Evolutionary conservation across 1,284 basidiomycete genomes (phyloP).

Genomic region (Farysia itapuensis): DNA sequence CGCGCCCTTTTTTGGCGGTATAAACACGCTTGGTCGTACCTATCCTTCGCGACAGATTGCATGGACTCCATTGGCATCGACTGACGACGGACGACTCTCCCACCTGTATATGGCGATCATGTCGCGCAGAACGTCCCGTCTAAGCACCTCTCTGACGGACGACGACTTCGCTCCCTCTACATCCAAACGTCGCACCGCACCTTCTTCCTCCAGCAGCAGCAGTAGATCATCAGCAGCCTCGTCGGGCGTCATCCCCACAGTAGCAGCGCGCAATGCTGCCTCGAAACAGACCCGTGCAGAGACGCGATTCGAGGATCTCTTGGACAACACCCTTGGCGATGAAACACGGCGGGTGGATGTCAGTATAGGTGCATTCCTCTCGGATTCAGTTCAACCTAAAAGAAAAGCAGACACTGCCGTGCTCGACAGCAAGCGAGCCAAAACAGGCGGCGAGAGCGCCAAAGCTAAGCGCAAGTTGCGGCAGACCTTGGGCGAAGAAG

Average conservation of each 20-base stretch:
- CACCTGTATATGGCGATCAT: constrained; percentile 15
- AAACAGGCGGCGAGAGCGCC: too few species aligned
- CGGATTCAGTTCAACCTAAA: too few species aligned
- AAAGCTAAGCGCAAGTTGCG: constrained; percentile 28
- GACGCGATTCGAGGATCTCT: constrained; percentile 25
- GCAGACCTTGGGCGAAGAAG: constrained; percentile 24
- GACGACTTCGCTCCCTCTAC: constrained; percentile 11
- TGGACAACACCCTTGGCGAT: constrained; percentile 23
- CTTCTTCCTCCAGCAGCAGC: constrained; percentile 10
- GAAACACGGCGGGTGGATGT: constrained; percentile 21
- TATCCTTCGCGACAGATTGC: too few species aligned
- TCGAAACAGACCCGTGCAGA: constrained; percentile 11
- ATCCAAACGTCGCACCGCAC: constrained; percentile 7
- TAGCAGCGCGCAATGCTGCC: constrained; percentile 26
- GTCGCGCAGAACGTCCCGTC: constrained; percentile 29
- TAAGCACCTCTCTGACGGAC: constrained; percentile 13
- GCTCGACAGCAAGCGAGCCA: constrained; percentile 1
- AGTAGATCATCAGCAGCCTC: constrained; percentile 30
- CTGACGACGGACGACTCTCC: too few species aligned
- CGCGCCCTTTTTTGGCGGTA: too few species aligned
- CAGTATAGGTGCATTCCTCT: constrained; percentile 25
- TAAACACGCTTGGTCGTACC: too few species aligned
- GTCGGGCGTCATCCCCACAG: constrained; percentile 31
- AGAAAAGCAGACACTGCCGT: constrained; percentile 2
- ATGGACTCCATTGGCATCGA: too few species aligned